Conservation (phyloP, 2,329 filamentous ascomycete genomes). For the Sclerotinia subarctica region DNA sequence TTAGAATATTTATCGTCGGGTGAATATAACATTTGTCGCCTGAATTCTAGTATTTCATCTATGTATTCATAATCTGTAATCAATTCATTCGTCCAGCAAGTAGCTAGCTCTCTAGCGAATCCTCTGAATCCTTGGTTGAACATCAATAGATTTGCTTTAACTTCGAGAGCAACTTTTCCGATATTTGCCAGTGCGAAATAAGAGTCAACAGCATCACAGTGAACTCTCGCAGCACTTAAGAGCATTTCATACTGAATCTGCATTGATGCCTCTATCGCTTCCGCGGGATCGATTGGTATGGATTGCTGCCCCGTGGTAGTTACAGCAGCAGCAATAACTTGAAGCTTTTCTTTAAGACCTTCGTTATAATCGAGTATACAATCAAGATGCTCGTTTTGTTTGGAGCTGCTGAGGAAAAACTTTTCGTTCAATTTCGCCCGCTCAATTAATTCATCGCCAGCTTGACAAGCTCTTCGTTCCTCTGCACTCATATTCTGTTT, state of each 20-base stretch:
- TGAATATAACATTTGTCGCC: background rate
- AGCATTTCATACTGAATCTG: background rate
- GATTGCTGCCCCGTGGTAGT: background rate
- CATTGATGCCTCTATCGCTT: background rate
- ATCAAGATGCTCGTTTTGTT: background rate
- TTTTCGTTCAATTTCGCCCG: background rate
- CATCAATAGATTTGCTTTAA: background rate
- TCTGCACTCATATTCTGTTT: constrained; percentile 9
- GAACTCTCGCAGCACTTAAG: background rate
- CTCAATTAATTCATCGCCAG: background rate
- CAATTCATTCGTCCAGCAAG: background rate
- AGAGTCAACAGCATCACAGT: background rate
- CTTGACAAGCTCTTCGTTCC: background rate
- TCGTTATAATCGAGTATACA: background rate
- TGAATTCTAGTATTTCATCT: constrained; percentile 1
- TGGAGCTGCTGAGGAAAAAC: background rate
- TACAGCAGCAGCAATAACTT: background rate
- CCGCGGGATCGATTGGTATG: background rate
- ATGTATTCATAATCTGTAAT: background rate
- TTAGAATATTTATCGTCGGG: background rate
- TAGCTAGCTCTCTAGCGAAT: background rate
- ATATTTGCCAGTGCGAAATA: background rate
- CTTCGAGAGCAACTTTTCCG: background rate
- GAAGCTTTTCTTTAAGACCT: background rate
- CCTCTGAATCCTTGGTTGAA: constrained; percentile 5